Evolutionary conservation across 225 moss, liverwort and hornwort species (phyloP).

Genomic region (Pseudoscleropodium purum): DNA sequence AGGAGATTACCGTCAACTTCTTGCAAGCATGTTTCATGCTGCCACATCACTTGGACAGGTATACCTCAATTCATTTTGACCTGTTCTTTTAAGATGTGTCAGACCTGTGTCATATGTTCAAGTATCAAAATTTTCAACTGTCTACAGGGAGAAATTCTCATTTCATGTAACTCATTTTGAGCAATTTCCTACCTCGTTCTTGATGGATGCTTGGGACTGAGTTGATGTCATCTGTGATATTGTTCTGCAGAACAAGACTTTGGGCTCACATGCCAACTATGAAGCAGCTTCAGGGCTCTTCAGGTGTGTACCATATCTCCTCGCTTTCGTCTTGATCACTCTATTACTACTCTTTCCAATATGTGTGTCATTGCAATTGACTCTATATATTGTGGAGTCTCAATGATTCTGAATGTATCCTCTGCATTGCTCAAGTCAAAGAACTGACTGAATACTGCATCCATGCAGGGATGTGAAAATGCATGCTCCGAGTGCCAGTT

Average conservation of each 20-base stretch:
- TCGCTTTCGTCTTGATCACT: background rate
- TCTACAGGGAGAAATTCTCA: background rate
- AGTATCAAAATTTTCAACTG: background rate
- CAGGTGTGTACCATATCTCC: conserved; percentile 7
- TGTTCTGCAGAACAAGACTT: conserved; percentile 15
- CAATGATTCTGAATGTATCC: background rate
- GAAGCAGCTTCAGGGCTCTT: conserved; percentile 31
- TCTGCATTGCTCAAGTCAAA: background rate
- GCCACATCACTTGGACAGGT: conserved; percentile 43
- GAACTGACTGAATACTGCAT: background rate
- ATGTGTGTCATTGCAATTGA: background rate
- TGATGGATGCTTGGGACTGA: background rate
- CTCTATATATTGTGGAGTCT: background rate
- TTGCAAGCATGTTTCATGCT: conserved; percentile 54
- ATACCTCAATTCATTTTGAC: background rate
- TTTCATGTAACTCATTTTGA: background rate
- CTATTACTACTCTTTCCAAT: background rate
- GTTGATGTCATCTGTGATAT: background rate
- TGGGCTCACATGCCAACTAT: conserved; percentile 14
- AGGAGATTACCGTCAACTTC: conserved; percentile 22
- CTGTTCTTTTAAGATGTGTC: background rate
- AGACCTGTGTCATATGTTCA: background rate
- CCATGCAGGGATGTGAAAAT: conserved; percentile 35
- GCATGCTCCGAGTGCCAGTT: conserved; percentile 9
- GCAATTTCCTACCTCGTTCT: background rate